phyloP scores from a whole-genome alignment of 1,284 basidiomycete species.

The Apiotrichum laibachii region DNA sequence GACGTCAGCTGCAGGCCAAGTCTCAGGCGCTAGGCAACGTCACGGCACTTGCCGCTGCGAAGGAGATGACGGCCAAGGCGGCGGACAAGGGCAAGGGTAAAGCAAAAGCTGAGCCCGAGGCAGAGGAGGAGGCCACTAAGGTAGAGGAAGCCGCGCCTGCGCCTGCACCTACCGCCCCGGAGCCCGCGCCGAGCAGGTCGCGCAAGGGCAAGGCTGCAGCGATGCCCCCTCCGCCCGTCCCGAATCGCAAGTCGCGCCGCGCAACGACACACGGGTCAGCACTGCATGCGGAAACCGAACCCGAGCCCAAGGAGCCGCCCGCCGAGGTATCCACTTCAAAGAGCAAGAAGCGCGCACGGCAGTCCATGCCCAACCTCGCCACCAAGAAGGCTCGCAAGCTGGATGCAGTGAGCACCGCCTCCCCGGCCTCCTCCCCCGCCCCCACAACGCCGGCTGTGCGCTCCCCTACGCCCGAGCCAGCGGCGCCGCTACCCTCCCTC shows the following conservation, averaged over 20 bases:
- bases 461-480: slow-evolving; percentile 17
- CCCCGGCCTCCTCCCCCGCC: slow-evolving; percentile 19
- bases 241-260: slow-evolving; percentile 17
- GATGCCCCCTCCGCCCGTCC: slow-evolving; percentile 34
- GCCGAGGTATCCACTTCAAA: slow-evolving; percentile 3
- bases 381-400: slow-evolving; percentile 24
- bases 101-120: slow-evolving; percentile 3
- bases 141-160: neutral
- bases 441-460: neutral
- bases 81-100: slow-evolving; percentile 20
- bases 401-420: slow-evolving; percentile 2
- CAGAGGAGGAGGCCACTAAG: neutral
- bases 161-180: no score
- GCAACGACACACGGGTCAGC: slow-evolving; percentile 20
- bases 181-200: neutral
- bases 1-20: slow-evolving; percentile 39
- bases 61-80: neutral
- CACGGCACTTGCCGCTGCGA: slow-evolving; percentile 8
- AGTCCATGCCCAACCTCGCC: slow-evolving; percentile 28
- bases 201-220: slow-evolving; percentile 14
- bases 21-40: slow-evolving; percentile 33
- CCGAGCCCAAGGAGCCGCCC: slow-evolving; percentile 1
- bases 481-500: slow-evolving; percentile 36
- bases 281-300: neutral
- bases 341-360: slow-evolving; percentile 18